These are phyloP conservation scores for Diplotaxis tenuifolia DNA, from an alignment of 345 rosid species.

Conservation along the genomic window DNA sequence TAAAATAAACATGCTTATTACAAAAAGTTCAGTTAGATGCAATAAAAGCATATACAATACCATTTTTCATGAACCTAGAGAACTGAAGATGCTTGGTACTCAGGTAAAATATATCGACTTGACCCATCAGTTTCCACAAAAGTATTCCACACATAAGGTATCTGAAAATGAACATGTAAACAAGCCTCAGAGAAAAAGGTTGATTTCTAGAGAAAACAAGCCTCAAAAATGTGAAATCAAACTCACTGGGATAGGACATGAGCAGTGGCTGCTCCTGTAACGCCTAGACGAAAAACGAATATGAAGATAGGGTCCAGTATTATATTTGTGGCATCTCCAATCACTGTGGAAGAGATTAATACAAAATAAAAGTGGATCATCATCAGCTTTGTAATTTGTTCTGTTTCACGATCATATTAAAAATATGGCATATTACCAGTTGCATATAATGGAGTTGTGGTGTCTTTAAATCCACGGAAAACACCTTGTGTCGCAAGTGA, in stretches of 20 bases:
- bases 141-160: constrained; percentile 76
- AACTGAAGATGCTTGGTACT: constrained; percentile 62
- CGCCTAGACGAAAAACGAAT: constrained; percentile 64
- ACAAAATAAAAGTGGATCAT: background rate
- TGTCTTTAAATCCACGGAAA: constrained; percentile 89
- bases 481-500: constrained; percentile 87
- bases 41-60: constrained; percentile 23
- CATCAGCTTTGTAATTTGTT: background rate
- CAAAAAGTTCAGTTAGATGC: no score
- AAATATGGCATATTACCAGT: constrained; percentile 46
- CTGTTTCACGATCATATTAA: constrained; percentile 7
- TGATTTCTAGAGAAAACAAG: background rate
- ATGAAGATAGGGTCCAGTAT: constrained; percentile 76
- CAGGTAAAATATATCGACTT: constrained; percentile 69
- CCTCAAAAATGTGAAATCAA: background rate
- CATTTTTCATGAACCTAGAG: constrained; percentile 73
- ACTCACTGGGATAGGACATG: constrained; percentile 95
- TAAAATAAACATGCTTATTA: no score
- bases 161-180: constrained; percentile 43
- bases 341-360: constrained; percentile 45
- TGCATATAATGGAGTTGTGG: constrained; percentile 76
- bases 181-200: background rate
- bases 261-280: constrained; percentile 88
- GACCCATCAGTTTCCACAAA: constrained; percentile 63
- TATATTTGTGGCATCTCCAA: constrained; percentile 81